These are phyloP conservation scores for Picochlorum sp. DNA, from an alignment of 139 green algal genomes.

Conservation along the genomic window DNA sequence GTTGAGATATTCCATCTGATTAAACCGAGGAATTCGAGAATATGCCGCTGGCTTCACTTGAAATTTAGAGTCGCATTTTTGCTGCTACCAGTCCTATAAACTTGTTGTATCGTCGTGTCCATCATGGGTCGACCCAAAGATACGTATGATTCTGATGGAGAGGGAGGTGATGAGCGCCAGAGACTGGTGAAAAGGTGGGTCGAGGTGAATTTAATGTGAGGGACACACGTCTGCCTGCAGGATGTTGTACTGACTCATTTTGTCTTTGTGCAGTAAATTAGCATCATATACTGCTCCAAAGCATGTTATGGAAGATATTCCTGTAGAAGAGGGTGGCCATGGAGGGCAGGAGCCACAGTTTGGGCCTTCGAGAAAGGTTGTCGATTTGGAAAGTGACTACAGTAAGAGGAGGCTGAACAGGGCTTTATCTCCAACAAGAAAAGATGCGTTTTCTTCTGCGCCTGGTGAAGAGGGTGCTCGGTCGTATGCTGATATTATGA, in stretches of 20 bases:
- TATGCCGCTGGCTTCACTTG: too few species aligned
- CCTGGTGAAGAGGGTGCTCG: conserved; percentile 39
- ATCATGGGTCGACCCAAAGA: too few species aligned
- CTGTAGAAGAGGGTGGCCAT: conserved; percentile 43
- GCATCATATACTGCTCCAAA: conserved; percentile 68
- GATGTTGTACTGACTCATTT: background rate
- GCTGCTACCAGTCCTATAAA: too few species aligned
- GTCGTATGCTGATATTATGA: conserved; percentile 89
- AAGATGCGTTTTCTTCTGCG: conserved; percentile 84
- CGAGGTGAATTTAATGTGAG: too few species aligned
- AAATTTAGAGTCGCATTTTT: too few species aligned
- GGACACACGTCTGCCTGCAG: too few species aligned
- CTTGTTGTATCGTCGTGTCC: too few species aligned
- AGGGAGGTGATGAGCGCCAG: too few species aligned
- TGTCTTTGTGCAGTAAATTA: conserved; percentile 51
- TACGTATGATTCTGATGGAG: too few species aligned
- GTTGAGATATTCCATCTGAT: too few species aligned
- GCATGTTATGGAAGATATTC: conserved; percentile 48
- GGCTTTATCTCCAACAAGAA: conserved; percentile 79
- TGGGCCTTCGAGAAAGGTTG: conserved; percentile 42
- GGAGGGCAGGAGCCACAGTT: background rate
- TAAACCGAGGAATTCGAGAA: too few species aligned
- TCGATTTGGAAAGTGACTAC: conserved; percentile 91
- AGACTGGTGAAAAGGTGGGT: too few species aligned
- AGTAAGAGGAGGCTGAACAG: conserved; percentile 61